These are phyloP conservation scores for Malassezia arunalokei DNA, from an alignment of 1,284 basidiomycete species.

Conservation along the genomic window DNA sequence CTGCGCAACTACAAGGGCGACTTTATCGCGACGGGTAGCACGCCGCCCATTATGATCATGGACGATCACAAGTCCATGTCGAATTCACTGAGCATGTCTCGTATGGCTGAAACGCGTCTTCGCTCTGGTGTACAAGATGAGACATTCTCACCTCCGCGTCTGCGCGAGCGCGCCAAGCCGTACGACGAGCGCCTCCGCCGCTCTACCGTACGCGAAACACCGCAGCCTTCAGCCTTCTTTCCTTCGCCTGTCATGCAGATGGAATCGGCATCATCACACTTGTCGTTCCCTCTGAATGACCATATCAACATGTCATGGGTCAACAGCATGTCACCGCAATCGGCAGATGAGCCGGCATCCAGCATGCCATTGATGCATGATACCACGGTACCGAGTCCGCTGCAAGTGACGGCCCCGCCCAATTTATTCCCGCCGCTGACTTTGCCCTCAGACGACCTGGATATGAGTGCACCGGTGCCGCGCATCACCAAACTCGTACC, in stretches of 20 bases:
- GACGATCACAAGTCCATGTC: conserved; percentile 73
- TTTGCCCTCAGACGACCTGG: neutral
- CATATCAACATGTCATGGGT: neutral
- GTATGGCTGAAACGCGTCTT: neutral
- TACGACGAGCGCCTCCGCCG: conserved; percentile 29
- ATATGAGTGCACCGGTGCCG: conserved; percentile 10
- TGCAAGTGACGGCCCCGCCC: neutral
- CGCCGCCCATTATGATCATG: conserved; percentile 82
- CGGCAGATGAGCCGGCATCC: neutral
- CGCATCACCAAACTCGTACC: conserved; percentile 53
- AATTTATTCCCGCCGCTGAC: neutral
- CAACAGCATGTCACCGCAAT: neutral
- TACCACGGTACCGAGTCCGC: neutral
- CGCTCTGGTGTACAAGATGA: neutral
- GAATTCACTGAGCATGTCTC: neutral
- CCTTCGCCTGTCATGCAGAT: neutral
- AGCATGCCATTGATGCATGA: neutral
- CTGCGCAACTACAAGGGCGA: conserved; percentile 70
- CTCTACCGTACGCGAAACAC: neutral
- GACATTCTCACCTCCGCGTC: conserved; percentile 14
- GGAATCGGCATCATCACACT: neutral
- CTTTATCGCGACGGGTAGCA: conserved; percentile 68
- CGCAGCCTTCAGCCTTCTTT: neutral
- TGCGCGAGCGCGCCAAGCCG: conserved; percentile 28
- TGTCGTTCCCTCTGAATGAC: conserved; percentile 7